These are phyloP conservation scores for Acaromyces ingoldii DNA, from an alignment of 1,284 basidiomycete genomes.

Conservation along the genomic window DNA sequence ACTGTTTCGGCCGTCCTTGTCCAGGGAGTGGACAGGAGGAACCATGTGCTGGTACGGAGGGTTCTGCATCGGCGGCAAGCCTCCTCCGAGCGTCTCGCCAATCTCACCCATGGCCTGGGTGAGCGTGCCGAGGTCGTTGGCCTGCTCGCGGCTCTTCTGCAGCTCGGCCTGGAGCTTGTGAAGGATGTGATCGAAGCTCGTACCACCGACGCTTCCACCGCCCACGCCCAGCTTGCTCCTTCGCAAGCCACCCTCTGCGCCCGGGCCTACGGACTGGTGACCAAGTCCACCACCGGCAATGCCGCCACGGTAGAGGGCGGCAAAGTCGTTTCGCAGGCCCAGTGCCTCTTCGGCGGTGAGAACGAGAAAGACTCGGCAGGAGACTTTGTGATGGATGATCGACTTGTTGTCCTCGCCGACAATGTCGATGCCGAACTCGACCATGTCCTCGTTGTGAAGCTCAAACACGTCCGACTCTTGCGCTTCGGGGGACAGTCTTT, in stretches of 20 bases:
- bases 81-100: slow-evolving; percentile 82
- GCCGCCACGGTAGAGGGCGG: slow-evolving; percentile 45
- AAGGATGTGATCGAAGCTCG: slow-evolving; percentile 75
- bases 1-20: slow-evolving; percentile 10
- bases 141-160: slow-evolving; percentile 87
- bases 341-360: slow-evolving; percentile 75
- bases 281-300: slow-evolving; percentile 41
- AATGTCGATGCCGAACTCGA: slow-evolving; percentile 98
- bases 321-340: slow-evolving; percentile 46
- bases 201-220: slow-evolving; percentile 27
- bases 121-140: slow-evolving; percentile 76
- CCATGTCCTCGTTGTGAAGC: slow-evolving; percentile 88
- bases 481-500: slow-evolving; percentile 84
- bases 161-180: slow-evolving; percentile 77
- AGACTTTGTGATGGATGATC: slow-evolving; percentile 96
- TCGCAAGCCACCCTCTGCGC: slow-evolving; percentile 45
- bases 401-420: slow-evolving; percentile 98
- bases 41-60: slow-evolving; percentile 46
- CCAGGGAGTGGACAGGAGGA: slow-evolving; percentile 18
- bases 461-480: slow-evolving; percentile 89
- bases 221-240: slow-evolving; percentile 23
- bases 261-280: slow-evolving; percentile 40
- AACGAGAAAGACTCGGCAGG: slow-evolving; percentile 84
- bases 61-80: slow-evolving; percentile 50
- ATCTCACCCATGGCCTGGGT: slow-evolving; percentile 82